These are phyloP conservation scores for Mangifera indica DNA, from an alignment of 345 rosid genomes.

Conservation along the genomic window DNA sequence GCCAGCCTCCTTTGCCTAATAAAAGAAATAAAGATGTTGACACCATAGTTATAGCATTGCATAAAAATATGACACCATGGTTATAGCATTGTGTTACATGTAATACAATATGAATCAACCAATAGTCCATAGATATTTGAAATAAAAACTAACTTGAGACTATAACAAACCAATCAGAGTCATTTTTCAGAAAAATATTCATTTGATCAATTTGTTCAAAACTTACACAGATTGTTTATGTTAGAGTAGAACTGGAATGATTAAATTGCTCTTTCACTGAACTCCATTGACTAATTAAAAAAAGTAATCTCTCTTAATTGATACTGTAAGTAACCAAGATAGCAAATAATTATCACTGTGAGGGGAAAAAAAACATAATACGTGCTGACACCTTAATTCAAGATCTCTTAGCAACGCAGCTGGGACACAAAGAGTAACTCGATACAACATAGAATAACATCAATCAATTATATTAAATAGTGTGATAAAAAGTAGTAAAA, in stretches of 20 bases:
- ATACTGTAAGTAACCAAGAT: not conserved
- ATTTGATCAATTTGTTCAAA: constrained; percentile 6
- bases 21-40: constrained; percentile 10
- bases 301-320: not conserved
- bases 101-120: constrained; percentile 2
- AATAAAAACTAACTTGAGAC: constrained; percentile 2
- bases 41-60: not conserved
- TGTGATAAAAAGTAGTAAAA: not conserved
- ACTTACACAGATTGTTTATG: not conserved
- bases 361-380: not conserved
- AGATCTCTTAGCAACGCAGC: not conserved
- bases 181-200: not conserved
- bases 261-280: not conserved
- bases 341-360: not conserved
- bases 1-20: constrained; percentile 97
- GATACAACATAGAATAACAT: not conserved
- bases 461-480: not conserved
- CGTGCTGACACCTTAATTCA: not conserved
- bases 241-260: not conserved
- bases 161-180: not conserved
- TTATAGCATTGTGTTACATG: not conserved
- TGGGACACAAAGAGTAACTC: not conserved
- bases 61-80: no score
- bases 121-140: not conserved
- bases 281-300: not conserved